Evolutionary conservation across 441 rosid genomes (phyloP), one percentile per base, ranked within the genome.

Genomic region (Heliophila coronopifolia): DNA sequence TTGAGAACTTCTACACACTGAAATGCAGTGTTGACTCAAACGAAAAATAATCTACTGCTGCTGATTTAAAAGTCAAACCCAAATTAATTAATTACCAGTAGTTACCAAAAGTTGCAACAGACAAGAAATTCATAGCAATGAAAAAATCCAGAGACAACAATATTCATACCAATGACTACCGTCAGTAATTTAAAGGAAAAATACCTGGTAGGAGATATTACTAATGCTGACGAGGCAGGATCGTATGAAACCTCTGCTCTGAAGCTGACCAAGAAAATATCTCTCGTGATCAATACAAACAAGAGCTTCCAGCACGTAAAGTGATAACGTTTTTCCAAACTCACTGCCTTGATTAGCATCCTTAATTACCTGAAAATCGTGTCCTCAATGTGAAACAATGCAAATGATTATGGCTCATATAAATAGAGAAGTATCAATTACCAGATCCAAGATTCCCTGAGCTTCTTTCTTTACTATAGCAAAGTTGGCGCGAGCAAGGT

Each of bases 261-360:
- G 95, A 59, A 92, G 92, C 77, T 92, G 99, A 66, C 50, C 84
- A 47, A 92, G 81, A 72, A 92, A 81, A 66, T 67, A 86, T 75
- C 84, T 80, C 58, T 92, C 95, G 43, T 81, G 83, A 65, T 92
- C 99, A 40, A 83, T 67, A 65, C 94, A 77, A 58, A 86, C 77
- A 61, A 92, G 69, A 16, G 90, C 88, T 68, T 85, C 99, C 63
- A 92, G 69, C 66, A 92, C 95, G 58, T 81, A 88, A 31, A 92
- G 83, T n/a, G 99, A 81, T 60, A 88, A 67, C 13, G 90, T 85
- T 71, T 88, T 92, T 59, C 97, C 97, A 66, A 87, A 78, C 65
- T 88, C 97, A 66, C 97, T 83, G 44, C 97, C 95, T 58, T 78
- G 95, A 68, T 73, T 66, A 33, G 94, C 90, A 68, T 92, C 99